Evolutionary conservation across 2,329 filamentous ascomycete genomes (phyloP), one percentile per base, ranked within the genome.

Genomic region (Aspergillus caelatus): DNA sequence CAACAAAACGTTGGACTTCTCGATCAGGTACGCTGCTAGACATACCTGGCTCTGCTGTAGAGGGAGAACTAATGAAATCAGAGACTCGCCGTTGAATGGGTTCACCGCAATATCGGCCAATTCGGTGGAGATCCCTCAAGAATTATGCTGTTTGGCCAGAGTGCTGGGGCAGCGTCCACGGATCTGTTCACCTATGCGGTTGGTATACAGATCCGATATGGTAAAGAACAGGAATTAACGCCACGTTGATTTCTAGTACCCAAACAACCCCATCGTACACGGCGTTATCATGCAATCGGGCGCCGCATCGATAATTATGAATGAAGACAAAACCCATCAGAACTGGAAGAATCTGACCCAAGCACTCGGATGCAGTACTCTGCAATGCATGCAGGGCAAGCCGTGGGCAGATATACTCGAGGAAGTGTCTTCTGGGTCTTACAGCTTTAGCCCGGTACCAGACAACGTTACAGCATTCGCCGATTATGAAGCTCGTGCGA

Each of bases 1-100:
- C 48, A 65, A 48, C 65, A 62, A 28, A 70, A 70, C 23, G 61
- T 63, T 3, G 68, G 67, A 1, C 43, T 70, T 8, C 39, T 70
- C 10, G 67, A 70, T 39, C 67, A 70, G 62, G 67, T 67, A 11
- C 4, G 50, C 0, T 16, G 9, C 1, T 11, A n/a, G 9, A 34
- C 10, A 9, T n/a, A 11, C 10, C 1, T 12, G 4, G 8, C 26
- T 34, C 16, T 34, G 4, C 12, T 6, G 1, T 9, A 1, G 16
- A 53, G 4, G 7, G 19, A 30, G 12, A 19, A 1, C 16, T 53
- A 53, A n/a, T 62, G 45, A 19, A 43, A 23, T 16, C 55, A 62
- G 36, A 34, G 60, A 11, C 36, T 58, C 0, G 60, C 60, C 12
- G 43, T 62, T 28, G 54, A 58, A 11, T 62, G 60, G 60, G 55